These are phyloP conservation scores for Gymnopus androsaceus DNA, from an alignment of 1,284 basidiomycete genomes.

Conservation along the genomic window DNA sequence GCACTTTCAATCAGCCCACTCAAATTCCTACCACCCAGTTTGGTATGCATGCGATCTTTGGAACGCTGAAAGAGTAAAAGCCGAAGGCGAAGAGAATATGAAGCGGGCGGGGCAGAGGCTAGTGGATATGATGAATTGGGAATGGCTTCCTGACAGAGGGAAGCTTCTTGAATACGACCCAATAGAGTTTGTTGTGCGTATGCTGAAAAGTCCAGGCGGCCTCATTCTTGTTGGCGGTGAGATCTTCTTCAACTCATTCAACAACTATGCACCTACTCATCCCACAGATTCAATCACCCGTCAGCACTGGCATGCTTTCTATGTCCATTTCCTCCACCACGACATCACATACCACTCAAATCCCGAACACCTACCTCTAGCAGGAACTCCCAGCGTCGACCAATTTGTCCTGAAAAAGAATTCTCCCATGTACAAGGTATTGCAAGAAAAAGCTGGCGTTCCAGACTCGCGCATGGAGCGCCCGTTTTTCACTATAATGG, in stretches of 20 bases:
- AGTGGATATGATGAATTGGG: constrained; percentile 10
- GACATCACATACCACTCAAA: constrained; percentile 5
- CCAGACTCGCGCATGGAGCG: constrained; percentile 13
- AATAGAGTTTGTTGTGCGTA: constrained; percentile 12
- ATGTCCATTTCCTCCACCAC: constrained; percentile 3
- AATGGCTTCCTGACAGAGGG: constrained; percentile 12
- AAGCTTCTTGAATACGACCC: constrained; percentile 12
- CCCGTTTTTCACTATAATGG: constrained; percentile 13
- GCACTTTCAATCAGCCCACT: neutral
- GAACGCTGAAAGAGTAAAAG: neutral
- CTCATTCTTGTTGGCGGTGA: constrained; percentile 11
- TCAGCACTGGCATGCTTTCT: constrained; percentile 11
- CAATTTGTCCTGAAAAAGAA: constrained; percentile 11
- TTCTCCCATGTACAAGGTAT: constrained; percentile 1
- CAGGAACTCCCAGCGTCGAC: no score
- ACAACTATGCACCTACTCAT: neutral
- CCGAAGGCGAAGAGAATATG: constrained; percentile 9
- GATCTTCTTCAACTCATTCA: neutral
- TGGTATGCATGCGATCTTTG: constrained; percentile 8
- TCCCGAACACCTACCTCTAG: no score
- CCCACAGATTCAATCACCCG: constrained; percentile 5
- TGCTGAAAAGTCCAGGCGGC: constrained; percentile 12
- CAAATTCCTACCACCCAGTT: constrained; percentile 1
- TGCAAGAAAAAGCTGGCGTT: constrained; percentile 12
- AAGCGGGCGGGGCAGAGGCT: constrained; percentile 5